Percentiles rank a stretch among this genome's conserved stretches.
phyloP scores from a whole-genome alignment of 257 asterid genomes.

The Paulownia fortunei region DNA sequence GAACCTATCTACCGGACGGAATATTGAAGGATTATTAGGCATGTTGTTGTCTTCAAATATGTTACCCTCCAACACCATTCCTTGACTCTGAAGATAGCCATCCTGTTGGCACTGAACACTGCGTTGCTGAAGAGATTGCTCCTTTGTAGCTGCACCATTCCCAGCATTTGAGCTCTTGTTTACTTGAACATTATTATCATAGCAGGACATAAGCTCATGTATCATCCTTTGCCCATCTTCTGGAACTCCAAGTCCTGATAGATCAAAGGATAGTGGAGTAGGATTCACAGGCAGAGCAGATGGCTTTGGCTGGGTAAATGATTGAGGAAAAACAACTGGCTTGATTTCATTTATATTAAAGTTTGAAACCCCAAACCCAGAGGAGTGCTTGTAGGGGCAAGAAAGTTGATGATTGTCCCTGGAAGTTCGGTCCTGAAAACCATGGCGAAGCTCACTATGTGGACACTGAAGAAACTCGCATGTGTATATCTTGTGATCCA shows the following conservation, averaged over 20 bases:
- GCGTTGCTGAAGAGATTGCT: conserved; percentile 42
- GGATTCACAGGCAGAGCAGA: conserved; percentile 29
- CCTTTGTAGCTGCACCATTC: conserved; percentile 34
- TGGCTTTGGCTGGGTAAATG: conserved; percentile 48
- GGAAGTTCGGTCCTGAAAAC: conserved; percentile 66
- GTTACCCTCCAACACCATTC: conserved; percentile 45
- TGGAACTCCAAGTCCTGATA: conserved; percentile 60
- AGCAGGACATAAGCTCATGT: conserved; percentile 60
- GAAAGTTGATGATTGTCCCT: conserved; percentile 82
- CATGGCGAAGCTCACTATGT: conserved; percentile 61
- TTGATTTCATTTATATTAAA: conserved; percentile 59
- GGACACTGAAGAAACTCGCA: conserved; percentile 82
- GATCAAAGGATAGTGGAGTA: conserved; percentile 39
- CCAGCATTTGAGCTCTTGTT: conserved; percentile 38
- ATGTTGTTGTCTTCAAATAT: conserved; percentile 48
- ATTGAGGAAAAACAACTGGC: conserved; percentile 56
- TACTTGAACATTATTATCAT: conserved; percentile 47
- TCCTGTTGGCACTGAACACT: conserved; percentile 45
- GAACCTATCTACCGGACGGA: conserved; percentile 40
- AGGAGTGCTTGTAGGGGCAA: conserved; percentile 57
- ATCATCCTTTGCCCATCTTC: conserved; percentile 72
- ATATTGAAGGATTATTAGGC: conserved; percentile 37
- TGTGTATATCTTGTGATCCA: conserved; percentile 65
- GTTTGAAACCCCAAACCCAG: conserved; percentile 52
- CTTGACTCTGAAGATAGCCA: conserved; percentile 46